Conservation (phyloP, 1,284 basidiomycete genomes). For the Hemileia vastatrix region DNA sequence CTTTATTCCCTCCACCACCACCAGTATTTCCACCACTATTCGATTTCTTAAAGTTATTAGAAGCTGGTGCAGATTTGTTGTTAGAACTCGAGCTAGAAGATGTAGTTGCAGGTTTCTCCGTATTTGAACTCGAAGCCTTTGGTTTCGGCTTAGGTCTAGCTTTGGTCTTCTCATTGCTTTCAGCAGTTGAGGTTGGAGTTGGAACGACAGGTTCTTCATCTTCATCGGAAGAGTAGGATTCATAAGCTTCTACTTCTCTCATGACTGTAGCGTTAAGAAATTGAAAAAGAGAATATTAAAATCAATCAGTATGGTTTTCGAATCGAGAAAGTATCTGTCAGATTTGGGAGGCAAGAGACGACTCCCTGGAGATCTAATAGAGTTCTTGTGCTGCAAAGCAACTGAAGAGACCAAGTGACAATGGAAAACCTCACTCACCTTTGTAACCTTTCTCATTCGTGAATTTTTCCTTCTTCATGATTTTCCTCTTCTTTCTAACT, state of each 20-base stretch:
- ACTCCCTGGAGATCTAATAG: too few species aligned
- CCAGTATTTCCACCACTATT: not conserved
- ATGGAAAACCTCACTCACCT: too few species aligned
- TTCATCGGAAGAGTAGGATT: conserved; percentile 35
- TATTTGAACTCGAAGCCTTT: not conserved
- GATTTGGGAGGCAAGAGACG: too few species aligned
- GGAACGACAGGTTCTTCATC: conserved; percentile 24
- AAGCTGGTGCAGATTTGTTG: not conserved
- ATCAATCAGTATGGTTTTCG: not conserved
- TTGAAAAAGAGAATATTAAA: not conserved
- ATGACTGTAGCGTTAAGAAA: not conserved
- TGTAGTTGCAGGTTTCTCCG: too few species aligned
- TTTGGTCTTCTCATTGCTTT: not conserved
- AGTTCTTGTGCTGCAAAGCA: too few species aligned
- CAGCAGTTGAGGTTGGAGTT: conserved; percentile 5
- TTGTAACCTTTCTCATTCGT: too few species aligned
- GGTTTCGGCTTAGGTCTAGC: not conserved
- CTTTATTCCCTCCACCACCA: not conserved
- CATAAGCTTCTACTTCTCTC: conserved; percentile 33
- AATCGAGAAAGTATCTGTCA: too few species aligned
- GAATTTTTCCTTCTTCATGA: conserved; percentile 31
- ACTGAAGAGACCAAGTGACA: too few species aligned
- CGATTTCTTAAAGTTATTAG: not conserved
- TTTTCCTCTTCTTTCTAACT: too few species aligned
- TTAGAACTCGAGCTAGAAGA: not conserved